Base-by-base conservation (phyloP, 345 rosid species). In the Melaleuca quinquenervia region DNA sequence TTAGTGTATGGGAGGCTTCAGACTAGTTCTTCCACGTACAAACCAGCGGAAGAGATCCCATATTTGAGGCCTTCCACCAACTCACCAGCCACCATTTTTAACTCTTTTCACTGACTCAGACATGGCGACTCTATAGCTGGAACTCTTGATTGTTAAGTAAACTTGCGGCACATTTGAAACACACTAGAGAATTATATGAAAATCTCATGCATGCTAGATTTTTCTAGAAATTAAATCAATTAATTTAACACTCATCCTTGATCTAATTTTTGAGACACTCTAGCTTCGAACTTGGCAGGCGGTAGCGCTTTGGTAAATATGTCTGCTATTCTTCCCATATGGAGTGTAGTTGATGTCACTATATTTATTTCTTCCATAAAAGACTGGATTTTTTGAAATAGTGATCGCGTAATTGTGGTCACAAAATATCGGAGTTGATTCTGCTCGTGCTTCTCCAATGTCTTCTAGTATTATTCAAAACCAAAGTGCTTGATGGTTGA, bases 401-500 rank as follows among this genome's bases (percentile, higher is more conserved):
- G 26, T 0, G n/a, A 54, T 32, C 0, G 6, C 7, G 3, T 18
- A 70, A 6, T 8, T 32, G 45, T n/a, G n/a, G 18, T 16, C 0
- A 0, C 24, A 32, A 70, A 64, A 70, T 70, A 70, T 20, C 5
- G 13, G 20, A 70, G 80, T 36, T 2, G 4, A 70, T 70, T 36
- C 7, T 1, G 1, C 2, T 3, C 8, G 24, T 20, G 48, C 80
- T 70, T 70, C 48, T 70, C 48, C 48, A 36, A 18, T 36, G 26
- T 11, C 48, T 36, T 29, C 22, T 36, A 29, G 11, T 36, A 29
- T 29, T 70, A 32, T 70, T 70, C 5, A 5, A 70, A 36, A 70
- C 7, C 26, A 70, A 2, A 18, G 48, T 70, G 80, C 3, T 70
- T 10, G 80, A 36, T 7, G 2, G 11, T 18, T 70, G 80, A 48